Evolutionary conservation across 1,284 basidiomycete species (phyloP), one percentile per base, ranked within the genome.

Genomic region (Tremellales sp.): DNA sequence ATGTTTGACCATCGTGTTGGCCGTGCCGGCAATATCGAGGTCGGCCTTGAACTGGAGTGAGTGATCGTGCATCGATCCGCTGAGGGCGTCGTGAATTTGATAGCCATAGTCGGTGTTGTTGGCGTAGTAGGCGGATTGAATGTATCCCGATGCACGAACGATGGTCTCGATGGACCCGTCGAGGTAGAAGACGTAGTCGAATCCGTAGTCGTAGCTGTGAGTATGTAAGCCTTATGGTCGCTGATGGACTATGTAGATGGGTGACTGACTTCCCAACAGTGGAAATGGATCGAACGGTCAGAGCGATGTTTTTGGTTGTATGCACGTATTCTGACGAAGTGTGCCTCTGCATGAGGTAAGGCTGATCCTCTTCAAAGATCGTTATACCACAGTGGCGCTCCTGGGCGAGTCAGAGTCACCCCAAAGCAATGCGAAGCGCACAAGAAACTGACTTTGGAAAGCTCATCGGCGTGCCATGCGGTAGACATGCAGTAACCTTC

Each of bases 41-140:
- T 57, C 62, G 26, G 49, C 51, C 50, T 61, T 62, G 56, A 53
- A 70, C 27, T 57, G 63, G 19, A 69, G 52, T 2, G 55, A 49
- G 45, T 72, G 68, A 35, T 66, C 62, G 49, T 70, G 68, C 68
- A 70, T 72, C 2, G 53, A 58, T 5, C 66, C 69, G 1, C 61
- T 62, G 22, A 54, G 46, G 10, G 46, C 58, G 26, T 68, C 60
- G 46, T 70, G 60, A 40, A 73, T 69, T 8, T 62, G 51, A 51
- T 72, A 73, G 1, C 60, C 57, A 42, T 66, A 71, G 3, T 62
- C 61, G 23, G 57, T 54, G 45, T 72, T 72, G 21, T 59, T 45
- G 13, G 63, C 64, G 41, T 62, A 67, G 49, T 60, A 70, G 0
- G 69, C 68, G 2, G 52, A 45, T 41, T 68, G 64, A 45, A 72